A percentile compares a stretch with the other conserved stretches of the same genome.
phyloP scores from a whole-genome alignment of 1,139 yeast species.

The Sugiyamaella sp. region DNA sequence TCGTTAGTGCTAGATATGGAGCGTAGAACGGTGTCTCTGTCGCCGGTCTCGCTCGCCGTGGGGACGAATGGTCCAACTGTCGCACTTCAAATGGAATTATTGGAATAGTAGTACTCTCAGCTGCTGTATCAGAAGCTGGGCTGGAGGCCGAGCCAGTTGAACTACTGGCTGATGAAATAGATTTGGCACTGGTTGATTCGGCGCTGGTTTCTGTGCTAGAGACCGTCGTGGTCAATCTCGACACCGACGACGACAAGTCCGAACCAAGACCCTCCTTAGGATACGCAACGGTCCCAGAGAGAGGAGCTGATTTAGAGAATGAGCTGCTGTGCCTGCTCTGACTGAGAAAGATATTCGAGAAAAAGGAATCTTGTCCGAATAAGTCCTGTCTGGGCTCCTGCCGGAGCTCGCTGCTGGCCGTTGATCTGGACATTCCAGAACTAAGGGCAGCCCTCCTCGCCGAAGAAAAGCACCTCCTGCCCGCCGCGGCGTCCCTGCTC shows the following conservation, averaged over 20 bases:
- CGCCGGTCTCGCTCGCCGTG: conserved; percentile 6
- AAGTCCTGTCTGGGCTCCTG: background rate
- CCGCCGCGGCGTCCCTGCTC: background rate
- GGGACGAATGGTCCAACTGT: conserved; percentile 15
- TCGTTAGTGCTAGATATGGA: conserved; percentile 72
- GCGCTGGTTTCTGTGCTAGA: no score
- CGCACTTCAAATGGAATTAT: conserved; percentile 15
- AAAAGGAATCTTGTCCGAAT: background rate
- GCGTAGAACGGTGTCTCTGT: conserved; percentile 23
- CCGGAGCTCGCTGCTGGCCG: no score
- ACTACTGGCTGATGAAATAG: no score
- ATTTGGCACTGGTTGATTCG: no score
- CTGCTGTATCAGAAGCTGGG: background rate
- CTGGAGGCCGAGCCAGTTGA: background rate
- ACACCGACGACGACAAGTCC: no score
- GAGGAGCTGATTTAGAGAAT: no score
- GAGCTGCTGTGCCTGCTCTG: no score
- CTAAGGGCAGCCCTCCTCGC: background rate
- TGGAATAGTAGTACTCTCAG: background rate
- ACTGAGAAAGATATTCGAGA: no score
- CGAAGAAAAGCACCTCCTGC: background rate
- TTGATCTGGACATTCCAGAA: no score
- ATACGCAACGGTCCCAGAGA: no score
- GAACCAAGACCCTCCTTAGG: no score
- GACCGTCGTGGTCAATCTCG: background rate